These are phyloP conservation scores for Theobroma grandiflorum DNA, from an alignment of 441 rosid genomes.

Conservation along the genomic window DNA sequence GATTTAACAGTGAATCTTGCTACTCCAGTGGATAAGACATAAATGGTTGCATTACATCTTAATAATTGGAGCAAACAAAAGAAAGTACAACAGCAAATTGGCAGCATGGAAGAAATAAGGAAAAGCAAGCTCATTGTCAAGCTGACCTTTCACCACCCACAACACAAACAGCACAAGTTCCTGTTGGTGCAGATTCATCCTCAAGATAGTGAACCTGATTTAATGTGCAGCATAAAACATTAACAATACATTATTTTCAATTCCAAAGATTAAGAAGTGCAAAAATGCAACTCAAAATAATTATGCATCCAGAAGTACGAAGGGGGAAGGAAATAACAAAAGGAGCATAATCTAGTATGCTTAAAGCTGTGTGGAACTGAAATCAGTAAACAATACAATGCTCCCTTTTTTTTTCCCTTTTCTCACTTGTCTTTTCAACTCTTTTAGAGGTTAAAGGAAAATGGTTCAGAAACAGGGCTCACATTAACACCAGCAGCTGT, in stretches of 20 bases:
- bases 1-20: constrained; percentile 11
- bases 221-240: constrained; percentile 10
- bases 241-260: constrained; percentile 8
- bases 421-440: neutral
- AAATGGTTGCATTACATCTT: neutral
- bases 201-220: constrained; percentile 75
- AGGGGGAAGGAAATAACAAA: neutral
- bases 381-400: neutral
- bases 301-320: neutral
- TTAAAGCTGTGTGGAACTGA: neutral
- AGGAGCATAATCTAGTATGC: neutral
- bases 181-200: constrained; percentile 84
- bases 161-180: constrained; percentile 98
- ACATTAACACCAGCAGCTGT: constrained; percentile 87
- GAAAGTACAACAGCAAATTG: neutral
- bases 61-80: neutral
- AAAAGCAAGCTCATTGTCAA: neutral
- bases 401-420: neutral
- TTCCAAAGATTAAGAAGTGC: neutral
- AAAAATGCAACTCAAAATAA: constrained; percentile 9
- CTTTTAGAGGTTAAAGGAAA: neutral
- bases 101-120: neutral
- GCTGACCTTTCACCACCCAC: constrained; percentile 92
- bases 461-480: constrained; percentile 26
- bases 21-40: constrained; percentile 14